A percentile compares a stretch with the other conserved stretches of the same genome.
phyloP scores from a whole-genome alignment of 257 asterid genomes.

The Rhazya stricta region DNA sequence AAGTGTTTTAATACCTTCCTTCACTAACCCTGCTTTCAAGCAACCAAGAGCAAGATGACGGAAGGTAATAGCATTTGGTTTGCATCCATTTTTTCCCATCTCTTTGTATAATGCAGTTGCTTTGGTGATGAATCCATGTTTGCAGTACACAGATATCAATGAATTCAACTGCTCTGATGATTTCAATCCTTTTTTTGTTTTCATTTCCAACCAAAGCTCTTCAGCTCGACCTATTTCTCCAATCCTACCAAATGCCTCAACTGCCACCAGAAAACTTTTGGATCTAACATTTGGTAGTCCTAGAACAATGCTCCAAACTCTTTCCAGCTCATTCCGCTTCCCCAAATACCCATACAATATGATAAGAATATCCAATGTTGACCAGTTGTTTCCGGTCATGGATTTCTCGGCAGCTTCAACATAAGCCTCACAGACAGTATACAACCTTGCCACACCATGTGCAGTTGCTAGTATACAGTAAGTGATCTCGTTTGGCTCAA shows the following conservation, averaged over 20 bases:
- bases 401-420: conserved; percentile 53
- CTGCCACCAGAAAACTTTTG: conserved; percentile 63
- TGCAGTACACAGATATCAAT: conserved; percentile 70
- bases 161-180: conserved; percentile 69
- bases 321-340: conserved; percentile 54
- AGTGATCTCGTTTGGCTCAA: conserved; percentile 76
- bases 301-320: conserved; percentile 52
- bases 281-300: conserved; percentile 48
- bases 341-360: conserved; percentile 64
- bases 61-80: conserved; percentile 70
- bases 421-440: conserved; percentile 64
- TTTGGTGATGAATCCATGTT: conserved; percentile 62
- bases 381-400: conserved; percentile 76
- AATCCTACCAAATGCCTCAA: conserved; percentile 73
- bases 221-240: conserved; percentile 68
- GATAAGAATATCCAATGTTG: conserved; percentile 66
- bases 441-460: conserved; percentile 82
- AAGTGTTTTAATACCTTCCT: conserved; percentile 61
- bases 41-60: conserved; percentile 86
- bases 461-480: conserved; percentile 74
- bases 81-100: conserved; percentile 65
- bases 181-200: conserved; percentile 50
- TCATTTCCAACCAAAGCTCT: conserved; percentile 64
- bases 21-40: conserved; percentile 62
- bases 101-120: conserved; percentile 76